Conservation (phyloP, 148 eudicot species). For the Rhododendron vialii region DNA sequence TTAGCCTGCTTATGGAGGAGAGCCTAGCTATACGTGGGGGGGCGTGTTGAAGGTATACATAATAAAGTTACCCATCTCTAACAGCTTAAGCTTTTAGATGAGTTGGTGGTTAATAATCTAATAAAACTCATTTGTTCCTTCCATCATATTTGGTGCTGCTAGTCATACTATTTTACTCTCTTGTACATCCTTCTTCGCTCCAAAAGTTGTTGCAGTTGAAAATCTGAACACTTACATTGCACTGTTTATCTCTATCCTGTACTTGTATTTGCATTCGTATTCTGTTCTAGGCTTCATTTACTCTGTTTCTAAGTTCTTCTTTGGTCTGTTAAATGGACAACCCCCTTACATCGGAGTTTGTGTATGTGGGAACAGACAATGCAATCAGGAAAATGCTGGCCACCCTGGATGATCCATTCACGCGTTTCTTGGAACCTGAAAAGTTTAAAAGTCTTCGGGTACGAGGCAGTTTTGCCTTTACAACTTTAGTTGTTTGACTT, state of each 20-base stretch:
- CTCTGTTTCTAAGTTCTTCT: not conserved
- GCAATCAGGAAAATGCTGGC: conserved; percentile 49
- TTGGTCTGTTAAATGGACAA: not conserved
- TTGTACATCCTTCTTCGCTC: not conserved
- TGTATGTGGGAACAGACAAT: conserved; percentile 36
- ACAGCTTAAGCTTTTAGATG: not conserved
- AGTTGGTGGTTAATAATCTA: not conserved
- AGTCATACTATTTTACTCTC: not conserved
- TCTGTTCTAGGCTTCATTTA: conserved; percentile 5
- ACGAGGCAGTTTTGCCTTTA: conserved; percentile 22
- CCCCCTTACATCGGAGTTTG: not conserved
- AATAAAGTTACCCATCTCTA: not conserved
- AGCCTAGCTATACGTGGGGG: not conserved
- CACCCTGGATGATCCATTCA: conserved; percentile 91
- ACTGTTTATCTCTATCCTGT: conserved; percentile 3
- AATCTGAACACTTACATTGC: not conserved
- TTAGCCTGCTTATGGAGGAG: not conserved
- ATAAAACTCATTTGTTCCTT: not conserved
- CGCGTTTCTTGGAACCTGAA: conserved; percentile 94
- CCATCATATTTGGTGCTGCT: not conserved
- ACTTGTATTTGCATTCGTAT: not conserved
- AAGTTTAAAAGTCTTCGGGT: conserved; percentile 84
- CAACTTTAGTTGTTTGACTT: not conserved
- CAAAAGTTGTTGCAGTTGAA: not conserved
- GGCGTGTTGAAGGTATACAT: not conserved